Evolutionary conservation across 306 rosid genomes (phyloP).

Genomic region (Acacia crassicarpa): DNA sequence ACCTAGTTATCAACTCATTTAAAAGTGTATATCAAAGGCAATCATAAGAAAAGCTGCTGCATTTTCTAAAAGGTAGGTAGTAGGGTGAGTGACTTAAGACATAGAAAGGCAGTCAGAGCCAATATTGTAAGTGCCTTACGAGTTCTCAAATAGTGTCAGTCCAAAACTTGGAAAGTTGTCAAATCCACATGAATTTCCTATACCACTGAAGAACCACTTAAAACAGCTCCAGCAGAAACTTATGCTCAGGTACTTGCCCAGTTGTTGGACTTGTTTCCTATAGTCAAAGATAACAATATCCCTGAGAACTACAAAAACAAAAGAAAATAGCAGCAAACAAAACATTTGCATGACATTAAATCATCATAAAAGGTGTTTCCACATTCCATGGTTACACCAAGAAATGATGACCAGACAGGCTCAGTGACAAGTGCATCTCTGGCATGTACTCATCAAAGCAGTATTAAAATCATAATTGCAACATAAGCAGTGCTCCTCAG

Average conservation of each 20-base stretch:
- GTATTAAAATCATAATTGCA: background rate
- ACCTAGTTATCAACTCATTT: conserved; percentile 2
- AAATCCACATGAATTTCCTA: conserved; percentile 86
- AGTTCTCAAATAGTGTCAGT: conserved; percentile 69
- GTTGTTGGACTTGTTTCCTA: conserved; percentile 75
- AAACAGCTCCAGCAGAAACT: conserved; percentile 86
- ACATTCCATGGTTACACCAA: conserved; percentile 2
- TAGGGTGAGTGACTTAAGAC: conserved; percentile 14
- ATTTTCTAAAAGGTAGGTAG: conserved; percentile 6
- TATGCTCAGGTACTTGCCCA: conserved; percentile 79
- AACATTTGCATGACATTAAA: background rate
- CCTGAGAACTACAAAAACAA: conserved; percentile 1
- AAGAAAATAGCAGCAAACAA: conserved; percentile 18
- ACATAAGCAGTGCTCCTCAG: conserved; percentile 12
- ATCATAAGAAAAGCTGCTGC: background rate
- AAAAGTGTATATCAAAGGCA: conserved; percentile 3
- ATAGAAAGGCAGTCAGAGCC: background rate
- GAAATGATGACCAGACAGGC: conserved; percentile 18
- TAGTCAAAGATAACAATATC: background rate
- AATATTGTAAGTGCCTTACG: conserved; percentile 53
- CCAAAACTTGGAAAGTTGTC: conserved; percentile 94
- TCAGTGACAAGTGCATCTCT: background rate
- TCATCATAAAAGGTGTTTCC: conserved; percentile 2
- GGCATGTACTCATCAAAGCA: background rate
- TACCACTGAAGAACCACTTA: conserved; percentile 92